phyloP scores from a whole-genome alignment of 1,284 basidiomycete species.

The Cerioporus squamosus region DNA sequence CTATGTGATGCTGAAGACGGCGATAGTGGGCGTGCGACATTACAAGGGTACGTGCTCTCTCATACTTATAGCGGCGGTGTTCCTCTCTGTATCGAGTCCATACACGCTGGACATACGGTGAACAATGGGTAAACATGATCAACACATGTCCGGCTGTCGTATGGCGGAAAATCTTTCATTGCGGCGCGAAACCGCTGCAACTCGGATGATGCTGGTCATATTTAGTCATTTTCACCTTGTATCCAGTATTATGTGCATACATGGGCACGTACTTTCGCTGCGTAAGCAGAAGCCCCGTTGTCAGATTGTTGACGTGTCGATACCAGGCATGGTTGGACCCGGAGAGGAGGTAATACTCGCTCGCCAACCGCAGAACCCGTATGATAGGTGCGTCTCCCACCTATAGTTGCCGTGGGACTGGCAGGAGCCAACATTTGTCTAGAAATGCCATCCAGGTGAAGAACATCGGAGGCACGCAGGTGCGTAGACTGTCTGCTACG shows the following conservation, averaged over 20 bases:
- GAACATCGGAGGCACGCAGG: constrained; percentile 75
- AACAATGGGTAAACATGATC: not conserved
- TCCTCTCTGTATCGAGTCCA: too few species aligned
- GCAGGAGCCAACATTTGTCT: too few species aligned
- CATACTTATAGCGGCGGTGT: not conserved
- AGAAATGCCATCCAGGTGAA: constrained; percentile 81
- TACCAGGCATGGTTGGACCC: constrained; percentile 73
- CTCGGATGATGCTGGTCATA: too few species aligned
- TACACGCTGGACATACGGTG: not conserved
- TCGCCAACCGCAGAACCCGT: constrained; percentile 70
- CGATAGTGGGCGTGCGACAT: constrained; percentile 83
- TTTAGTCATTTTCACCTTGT: too few species aligned
- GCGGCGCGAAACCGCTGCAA: too few species aligned
- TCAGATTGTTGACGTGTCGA: not conserved
- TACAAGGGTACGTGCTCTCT: constrained; percentile 57
- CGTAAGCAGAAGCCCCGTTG: too few species aligned
- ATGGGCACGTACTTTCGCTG: too few species aligned
- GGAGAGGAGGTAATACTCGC: constrained; percentile 80
- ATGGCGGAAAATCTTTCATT: too few species aligned
- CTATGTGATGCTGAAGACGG: constrained; percentile 61
- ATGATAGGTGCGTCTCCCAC: constrained; percentile 62
- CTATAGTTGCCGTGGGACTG: too few species aligned
- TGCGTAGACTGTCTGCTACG: not conserved
- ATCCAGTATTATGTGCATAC: too few species aligned
- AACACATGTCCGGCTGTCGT: constrained; percentile 10